phyloP scores from a whole-genome alignment of 129 eudicot genomes.

The Saposhnikovia divaricata region DNA sequence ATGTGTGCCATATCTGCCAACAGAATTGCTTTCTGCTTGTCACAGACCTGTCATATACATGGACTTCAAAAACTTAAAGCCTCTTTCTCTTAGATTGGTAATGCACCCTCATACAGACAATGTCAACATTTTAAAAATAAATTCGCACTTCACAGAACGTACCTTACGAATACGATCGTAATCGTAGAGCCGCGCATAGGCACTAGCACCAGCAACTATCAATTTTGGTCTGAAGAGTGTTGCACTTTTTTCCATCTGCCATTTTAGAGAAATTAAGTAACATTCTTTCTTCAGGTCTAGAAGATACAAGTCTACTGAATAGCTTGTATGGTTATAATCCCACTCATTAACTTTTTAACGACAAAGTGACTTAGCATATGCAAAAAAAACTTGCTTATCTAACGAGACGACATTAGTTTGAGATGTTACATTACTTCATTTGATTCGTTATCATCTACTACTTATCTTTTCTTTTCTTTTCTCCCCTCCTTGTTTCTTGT shows the following conservation, averaged over 20 bases:
- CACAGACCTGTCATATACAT: conserved; percentile 54
- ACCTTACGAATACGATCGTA: conserved; percentile 87
- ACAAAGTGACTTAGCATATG: background rate
- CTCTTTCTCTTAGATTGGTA: background rate
- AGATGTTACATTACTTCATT: background rate
- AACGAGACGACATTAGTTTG: background rate
- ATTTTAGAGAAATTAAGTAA: conserved; percentile 16
- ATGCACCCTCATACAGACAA: background rate
- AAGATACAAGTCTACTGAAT: conserved; percentile 1
- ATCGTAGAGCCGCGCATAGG: conserved; percentile 92
- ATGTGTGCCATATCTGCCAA: conserved; percentile 97
- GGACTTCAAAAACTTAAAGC: background rate
- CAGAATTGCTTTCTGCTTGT: conserved; percentile 82
- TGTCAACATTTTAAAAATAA: background rate
- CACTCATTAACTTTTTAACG: background rate
- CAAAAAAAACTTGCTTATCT: background rate
- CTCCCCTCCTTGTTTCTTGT: background rate
- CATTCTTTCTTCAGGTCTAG: background rate
- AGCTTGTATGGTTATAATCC: background rate
- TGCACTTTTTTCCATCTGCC: conserved; percentile 96
- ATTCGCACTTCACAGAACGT: background rate
- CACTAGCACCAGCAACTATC: conserved; percentile 99
- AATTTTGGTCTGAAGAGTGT: conserved; percentile 94
- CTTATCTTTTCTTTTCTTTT: background rate
- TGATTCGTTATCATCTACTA: background rate